These are phyloP conservation scores for Arabidopsis lyrata DNA, from an alignment of 441 rosid genomes.

Conservation along the genomic window DNA sequence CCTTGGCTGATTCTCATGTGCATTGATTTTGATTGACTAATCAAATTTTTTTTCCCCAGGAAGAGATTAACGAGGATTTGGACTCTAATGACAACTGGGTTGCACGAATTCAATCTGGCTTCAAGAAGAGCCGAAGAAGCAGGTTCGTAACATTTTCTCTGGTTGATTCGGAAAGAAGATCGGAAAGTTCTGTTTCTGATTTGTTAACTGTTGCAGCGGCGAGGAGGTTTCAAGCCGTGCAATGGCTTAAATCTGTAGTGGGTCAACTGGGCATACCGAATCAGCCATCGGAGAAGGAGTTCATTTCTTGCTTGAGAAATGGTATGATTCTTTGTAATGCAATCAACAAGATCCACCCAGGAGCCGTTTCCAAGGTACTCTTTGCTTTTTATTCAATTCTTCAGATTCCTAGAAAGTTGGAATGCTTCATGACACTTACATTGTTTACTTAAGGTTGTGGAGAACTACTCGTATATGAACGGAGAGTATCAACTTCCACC, in stretches of 20 bases:
- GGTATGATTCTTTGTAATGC: constrained; percentile 81
- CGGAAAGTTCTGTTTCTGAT: constrained; percentile 5
- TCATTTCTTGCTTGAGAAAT: constrained; percentile 87
- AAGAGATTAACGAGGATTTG: constrained; percentile 30
- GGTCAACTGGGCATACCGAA: constrained; percentile 68
- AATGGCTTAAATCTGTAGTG: constrained; percentile 75
- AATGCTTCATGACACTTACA: not conserved
- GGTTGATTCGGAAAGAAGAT: constrained; percentile 22
- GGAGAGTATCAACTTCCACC: constrained; percentile 74
- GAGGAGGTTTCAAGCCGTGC: constrained; percentile 74
- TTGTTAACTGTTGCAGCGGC: constrained; percentile 53
- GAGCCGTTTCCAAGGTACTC: constrained; percentile 79
- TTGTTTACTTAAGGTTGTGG: constrained; percentile 69
- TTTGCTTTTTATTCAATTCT: not conserved
- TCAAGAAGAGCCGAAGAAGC: constrained; percentile 96
- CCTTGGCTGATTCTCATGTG: constrained; percentile 4
- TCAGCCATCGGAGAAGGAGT: constrained; percentile 79
- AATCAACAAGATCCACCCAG: constrained; percentile 83
- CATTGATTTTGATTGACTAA: constrained; percentile 15
- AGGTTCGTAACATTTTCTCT: constrained; percentile 52
- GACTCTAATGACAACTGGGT: constrained; percentile 60
- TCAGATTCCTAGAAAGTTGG: not conserved
- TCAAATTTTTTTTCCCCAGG: not conserved
- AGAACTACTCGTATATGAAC: constrained; percentile 53
- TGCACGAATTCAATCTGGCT: constrained; percentile 69